phyloP scores from a whole-genome alignment of 371 early-diverging fungal genomes.

The Apophysomyces variabilis region DNA sequence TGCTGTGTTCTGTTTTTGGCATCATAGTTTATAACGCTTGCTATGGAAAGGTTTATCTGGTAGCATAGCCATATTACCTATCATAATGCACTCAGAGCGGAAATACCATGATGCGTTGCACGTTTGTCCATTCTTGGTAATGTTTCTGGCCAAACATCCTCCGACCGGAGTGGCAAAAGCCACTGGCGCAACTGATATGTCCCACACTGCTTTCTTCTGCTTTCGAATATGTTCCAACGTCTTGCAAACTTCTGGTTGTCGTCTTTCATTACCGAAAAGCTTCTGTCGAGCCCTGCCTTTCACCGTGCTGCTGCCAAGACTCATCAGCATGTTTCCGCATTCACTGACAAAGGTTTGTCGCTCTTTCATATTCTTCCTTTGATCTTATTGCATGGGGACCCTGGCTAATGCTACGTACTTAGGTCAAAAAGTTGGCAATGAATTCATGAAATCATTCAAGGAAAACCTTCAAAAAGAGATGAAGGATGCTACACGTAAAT shows the following conservation, averaged over 20 bases:
- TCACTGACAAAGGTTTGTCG: slow-evolving; percentile 44
- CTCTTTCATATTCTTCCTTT: slow-evolving; percentile 1
- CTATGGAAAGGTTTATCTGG: too few relatives aligned
- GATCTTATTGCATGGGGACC: not conserved
- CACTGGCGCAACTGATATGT: not conserved
- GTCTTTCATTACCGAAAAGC: slow-evolving; percentile 52
- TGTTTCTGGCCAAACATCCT: too few relatives aligned
- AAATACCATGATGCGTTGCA: too few relatives aligned
- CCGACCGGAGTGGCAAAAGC: too few relatives aligned
- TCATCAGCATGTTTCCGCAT: slow-evolving; percentile 54
- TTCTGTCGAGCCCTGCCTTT: slow-evolving; percentile 52
- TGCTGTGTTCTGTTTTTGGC: too few relatives aligned
- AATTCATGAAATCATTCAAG: slow-evolving; percentile 54
- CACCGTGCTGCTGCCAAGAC: slow-evolving; percentile 55
- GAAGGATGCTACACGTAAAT: slow-evolving; percentile 27
- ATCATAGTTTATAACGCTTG: too few relatives aligned
- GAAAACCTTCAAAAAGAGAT: slow-evolving; percentile 57
- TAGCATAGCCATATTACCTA: too few relatives aligned
- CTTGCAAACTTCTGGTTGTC: slow-evolving; percentile 55
- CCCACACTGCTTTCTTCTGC: not conserved
- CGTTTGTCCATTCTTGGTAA: too few relatives aligned
- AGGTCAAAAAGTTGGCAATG: slow-evolving; percentile 37
- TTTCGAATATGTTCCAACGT: slow-evolving; percentile 46
- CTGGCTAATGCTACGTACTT: not conserved
- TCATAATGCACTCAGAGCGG: too few relatives aligned